Conservation (phyloP, 208 protist genomes). For the Sergeia podlipaevii region DNA sequence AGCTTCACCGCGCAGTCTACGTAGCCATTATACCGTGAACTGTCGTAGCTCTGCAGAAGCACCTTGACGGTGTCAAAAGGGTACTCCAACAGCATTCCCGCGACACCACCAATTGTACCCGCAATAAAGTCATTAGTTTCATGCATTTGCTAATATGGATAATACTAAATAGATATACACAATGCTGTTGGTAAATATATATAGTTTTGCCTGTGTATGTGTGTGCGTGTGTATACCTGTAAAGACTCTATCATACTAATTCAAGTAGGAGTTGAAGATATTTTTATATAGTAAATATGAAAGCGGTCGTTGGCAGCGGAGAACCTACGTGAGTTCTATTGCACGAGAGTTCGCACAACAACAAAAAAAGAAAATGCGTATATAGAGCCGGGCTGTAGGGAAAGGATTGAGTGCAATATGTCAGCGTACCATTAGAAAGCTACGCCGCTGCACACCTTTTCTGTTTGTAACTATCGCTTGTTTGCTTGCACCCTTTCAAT, state of each 20-base stretch:
- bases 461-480: no score
- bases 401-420: no score
- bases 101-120: slow-evolving; percentile 59
- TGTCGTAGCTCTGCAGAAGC: slow-evolving; percentile 62
- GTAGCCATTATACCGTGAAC: slow-evolving; percentile 43
- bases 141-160: not conserved
- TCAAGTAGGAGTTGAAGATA: not conserved
- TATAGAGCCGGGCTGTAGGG: no score
- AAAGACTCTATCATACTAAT: not conserved
- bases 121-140: slow-evolving; percentile 45
- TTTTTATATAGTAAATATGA: not conserved
- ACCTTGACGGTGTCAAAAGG: slow-evolving; percentile 91
- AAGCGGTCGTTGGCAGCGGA: not conserved
- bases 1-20: slow-evolving; percentile 43
- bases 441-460: no score
- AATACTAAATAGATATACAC: not conserved
- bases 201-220: no score
- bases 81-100: slow-evolving; percentile 78
- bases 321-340: not conserved
- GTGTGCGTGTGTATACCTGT: not conserved
- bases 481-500: no score
- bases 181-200: no score
- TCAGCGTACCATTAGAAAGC: no score
- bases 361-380: no score
- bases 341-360: no score